Evolutionary conservation across 2,329 filamentous ascomycete genomes (phyloP).

Genomic region (Fusarium ramigenum): DNA sequence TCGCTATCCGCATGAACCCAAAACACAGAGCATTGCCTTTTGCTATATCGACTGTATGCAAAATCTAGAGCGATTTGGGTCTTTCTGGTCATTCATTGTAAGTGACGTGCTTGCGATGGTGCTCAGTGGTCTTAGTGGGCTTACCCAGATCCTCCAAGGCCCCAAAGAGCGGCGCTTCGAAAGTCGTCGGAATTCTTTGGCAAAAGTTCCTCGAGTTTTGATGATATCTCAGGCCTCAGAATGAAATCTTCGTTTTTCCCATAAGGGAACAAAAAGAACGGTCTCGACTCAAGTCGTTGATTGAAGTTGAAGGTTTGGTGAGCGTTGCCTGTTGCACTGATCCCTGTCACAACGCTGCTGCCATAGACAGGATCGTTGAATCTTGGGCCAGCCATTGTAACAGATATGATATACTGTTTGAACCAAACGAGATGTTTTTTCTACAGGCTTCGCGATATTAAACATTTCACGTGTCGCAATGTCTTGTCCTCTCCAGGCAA

Average conservation of each 20-base stretch:
- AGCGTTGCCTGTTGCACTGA: neutral
- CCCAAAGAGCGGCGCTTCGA: slow-evolving; percentile 24
- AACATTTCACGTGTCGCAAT: too few relatives aligned
- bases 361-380: neutral
- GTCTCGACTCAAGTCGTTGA: neutral
- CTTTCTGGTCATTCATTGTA: slow-evolving; percentile 42
- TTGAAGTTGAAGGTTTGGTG: slow-evolving; percentile 4
- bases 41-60: slow-evolving; percentile 41
- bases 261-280: slow-evolving; percentile 4
- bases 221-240: neutral
- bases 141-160: slow-evolving; percentile 28
- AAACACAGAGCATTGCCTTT: slow-evolving; percentile 45
- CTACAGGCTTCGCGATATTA: too few relatives aligned
- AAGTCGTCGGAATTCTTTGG: neutral
- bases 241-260: slow-evolving; percentile 31
- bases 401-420: too few relatives aligned
- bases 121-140: neutral
- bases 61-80: slow-evolving; percentile 51
- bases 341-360: neutral
- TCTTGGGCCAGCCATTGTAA: neutral
- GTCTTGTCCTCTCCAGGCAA: too few relatives aligned
- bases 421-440: too few relatives aligned
- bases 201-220: neutral
- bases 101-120: neutral
- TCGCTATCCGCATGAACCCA: slow-evolving; percentile 50